Evolutionary conservation across 768 basidiomycete species (phyloP).

Genomic region (Phlegmacium glaucopus): DNA sequence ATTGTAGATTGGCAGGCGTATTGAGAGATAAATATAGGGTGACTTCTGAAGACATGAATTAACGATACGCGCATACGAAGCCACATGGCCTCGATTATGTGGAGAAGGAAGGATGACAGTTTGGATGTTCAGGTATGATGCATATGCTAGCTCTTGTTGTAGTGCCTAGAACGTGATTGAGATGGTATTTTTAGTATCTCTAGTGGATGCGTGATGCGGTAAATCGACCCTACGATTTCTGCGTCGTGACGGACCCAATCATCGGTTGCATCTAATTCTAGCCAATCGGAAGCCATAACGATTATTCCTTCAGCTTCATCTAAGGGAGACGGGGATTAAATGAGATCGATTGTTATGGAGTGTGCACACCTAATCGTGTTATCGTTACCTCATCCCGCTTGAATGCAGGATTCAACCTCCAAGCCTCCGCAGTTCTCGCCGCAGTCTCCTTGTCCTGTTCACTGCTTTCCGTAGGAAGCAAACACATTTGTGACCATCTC

Average conservation of each 20-base stretch:
- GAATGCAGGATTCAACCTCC: constrained; percentile 84
- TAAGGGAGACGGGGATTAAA: constrained; percentile 21
- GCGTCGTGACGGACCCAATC: constrained; percentile 95
- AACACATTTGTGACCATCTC: constrained; percentile 89
- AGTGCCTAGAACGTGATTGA: constrained; percentile 58
- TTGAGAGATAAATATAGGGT: constrained; percentile 75
- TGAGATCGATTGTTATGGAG: constrained; percentile 4
- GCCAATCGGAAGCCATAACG: constrained; percentile 87
- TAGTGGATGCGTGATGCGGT: constrained; percentile 11
- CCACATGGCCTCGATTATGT: constrained; percentile 73
- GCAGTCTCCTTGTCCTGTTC: constrained; percentile 38
- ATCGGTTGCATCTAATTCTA: constrained; percentile 89
- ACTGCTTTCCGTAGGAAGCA: constrained; percentile 45
- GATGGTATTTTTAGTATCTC: not conserved
- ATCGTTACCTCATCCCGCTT: constrained; percentile 83
- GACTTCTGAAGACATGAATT: constrained; percentile 69
- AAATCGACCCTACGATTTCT: constrained; percentile 69
- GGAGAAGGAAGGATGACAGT: constrained; percentile 89
- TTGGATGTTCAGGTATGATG: constrained; percentile 85
- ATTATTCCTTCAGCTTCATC: constrained; percentile 75
- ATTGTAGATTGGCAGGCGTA: constrained; percentile 82
- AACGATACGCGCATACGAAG: constrained; percentile 92
- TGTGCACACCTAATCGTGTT: constrained; percentile 74
- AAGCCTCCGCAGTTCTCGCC: constrained; percentile 73
- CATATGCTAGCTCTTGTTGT: constrained; percentile 89